Conservation (phyloP, 2,329 filamentous ascomycete genomes). For the Setomelanomma holmii region DNA sequence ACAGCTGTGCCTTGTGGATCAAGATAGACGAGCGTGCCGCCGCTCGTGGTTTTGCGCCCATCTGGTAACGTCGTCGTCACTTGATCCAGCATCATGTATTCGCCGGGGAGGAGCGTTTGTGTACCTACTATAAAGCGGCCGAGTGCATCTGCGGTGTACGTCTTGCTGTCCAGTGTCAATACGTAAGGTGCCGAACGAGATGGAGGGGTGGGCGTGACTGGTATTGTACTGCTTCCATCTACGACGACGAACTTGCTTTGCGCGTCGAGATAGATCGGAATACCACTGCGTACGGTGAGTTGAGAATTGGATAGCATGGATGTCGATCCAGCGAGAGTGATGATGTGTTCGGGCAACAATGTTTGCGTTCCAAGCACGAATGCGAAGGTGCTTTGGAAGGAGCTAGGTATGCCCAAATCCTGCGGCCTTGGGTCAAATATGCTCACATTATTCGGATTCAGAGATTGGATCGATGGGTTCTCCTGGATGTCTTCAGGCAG, state of each 20-base stretch:
- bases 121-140: neutral
- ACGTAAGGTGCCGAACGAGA: neutral
- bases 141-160: neutral
- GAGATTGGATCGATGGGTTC: neutral
- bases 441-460: neutral
- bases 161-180: neutral
- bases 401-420: neutral
- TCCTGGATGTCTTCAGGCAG: neutral
- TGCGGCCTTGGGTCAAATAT: neutral
- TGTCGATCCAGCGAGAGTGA: neutral
- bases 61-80: neutral
- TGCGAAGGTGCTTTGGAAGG: neutral
- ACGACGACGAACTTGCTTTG: neutral
- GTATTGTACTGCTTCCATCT: neutral
- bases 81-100: neutral
- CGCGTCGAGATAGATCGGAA: neutral
- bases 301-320: neutral
- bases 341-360: neutral
- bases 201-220: neutral
- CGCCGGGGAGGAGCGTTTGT: neutral
- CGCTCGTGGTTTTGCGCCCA: neutral
- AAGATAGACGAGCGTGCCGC: neutral
- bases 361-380: neutral
- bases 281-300: neutral
- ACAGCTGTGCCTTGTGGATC: conserved; percentile 1